Evolutionary conservation across 768 basidiomycete genomes (phyloP).

Genomic region (Gelatoporia subvermispora): DNA sequence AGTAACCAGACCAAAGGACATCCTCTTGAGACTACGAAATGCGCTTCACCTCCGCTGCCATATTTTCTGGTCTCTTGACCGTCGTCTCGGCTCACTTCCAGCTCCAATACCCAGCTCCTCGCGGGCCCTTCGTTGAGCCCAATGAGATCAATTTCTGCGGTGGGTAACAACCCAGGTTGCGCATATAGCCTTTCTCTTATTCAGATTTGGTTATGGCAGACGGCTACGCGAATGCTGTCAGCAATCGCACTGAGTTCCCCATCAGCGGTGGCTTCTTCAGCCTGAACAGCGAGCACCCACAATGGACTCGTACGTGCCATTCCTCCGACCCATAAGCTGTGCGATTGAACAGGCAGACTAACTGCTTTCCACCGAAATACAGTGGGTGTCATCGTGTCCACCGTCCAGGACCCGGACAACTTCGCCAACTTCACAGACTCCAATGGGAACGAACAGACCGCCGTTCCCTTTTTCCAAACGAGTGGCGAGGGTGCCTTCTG

Average conservation of each 20-base stretch:
- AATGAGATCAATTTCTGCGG: slow-evolving; percentile 65
- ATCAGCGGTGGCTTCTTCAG: slow-evolving; percentile 55
- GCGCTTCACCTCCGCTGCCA: slow-evolving; percentile 29
- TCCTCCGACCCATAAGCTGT: neutral
- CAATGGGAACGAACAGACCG: slow-evolving; percentile 23
- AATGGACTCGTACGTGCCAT: slow-evolving; percentile 48
- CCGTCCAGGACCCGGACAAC: slow-evolving; percentile 50
- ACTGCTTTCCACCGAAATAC: slow-evolving; percentile 8
- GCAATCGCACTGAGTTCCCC: slow-evolving; percentile 66
- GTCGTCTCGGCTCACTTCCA: slow-evolving; percentile 64
- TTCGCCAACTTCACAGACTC: slow-evolving; percentile 59
- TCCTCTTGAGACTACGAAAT: slow-evolving; percentile 18
- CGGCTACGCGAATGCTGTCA: slow-evolving; percentile 49
- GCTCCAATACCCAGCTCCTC: slow-evolving; percentile 66
- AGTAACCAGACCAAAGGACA: neutral
- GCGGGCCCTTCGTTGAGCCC: slow-evolving; percentile 63
- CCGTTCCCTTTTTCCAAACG: slow-evolving; percentile 45
- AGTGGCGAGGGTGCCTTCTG: slow-evolving; percentile 61
- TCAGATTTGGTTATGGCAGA: slow-evolving; percentile 36
- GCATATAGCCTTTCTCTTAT: neutral
- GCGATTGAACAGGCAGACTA: neutral
- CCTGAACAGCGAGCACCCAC: slow-evolving; percentile 60
- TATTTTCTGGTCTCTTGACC: slow-evolving; percentile 32
- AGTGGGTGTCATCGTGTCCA: slow-evolving; percentile 56
- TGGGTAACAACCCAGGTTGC: slow-evolving; percentile 29